Evolutionary conservation across 2,329 filamentous ascomycete genomes (phyloP).

Genomic region (Diaporthe capsici): DNA sequence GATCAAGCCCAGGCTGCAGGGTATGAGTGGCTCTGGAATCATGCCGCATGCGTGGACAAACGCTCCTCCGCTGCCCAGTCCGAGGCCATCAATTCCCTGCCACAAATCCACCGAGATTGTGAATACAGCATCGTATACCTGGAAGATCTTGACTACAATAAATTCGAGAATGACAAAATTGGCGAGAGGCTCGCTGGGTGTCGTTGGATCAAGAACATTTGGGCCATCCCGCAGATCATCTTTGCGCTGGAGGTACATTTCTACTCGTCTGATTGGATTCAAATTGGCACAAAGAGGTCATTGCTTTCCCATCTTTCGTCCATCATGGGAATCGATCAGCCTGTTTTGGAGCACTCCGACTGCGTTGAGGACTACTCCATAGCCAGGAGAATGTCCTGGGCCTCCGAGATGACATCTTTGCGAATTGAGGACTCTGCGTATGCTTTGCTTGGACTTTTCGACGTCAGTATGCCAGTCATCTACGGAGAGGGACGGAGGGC

Average conservation of each 20-base stretch:
- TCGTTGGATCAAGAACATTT: slow-evolving; percentile 8
- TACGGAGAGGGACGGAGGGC: slow-evolving; percentile 34
- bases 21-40: slow-evolving; percentile 22
- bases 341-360: background rate
- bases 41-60: slow-evolving; percentile 19
- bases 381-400: slow-evolving; percentile 32
- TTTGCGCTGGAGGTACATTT: background rate
- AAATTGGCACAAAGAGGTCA: background rate
- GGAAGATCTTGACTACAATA: background rate
- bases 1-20: background rate
- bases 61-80: slow-evolving; percentile 17
- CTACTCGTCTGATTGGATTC: background rate
- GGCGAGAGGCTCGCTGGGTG: background rate
- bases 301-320: background rate
- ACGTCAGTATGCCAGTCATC: slow-evolving; percentile 29
- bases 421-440: slow-evolving; percentile 35
- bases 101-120: background rate
- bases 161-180: background rate
- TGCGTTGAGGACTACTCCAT: slow-evolving; percentile 18
- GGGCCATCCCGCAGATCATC: slow-evolving; percentile 14
- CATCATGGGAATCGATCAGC: background rate
- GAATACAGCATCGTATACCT: slow-evolving; percentile 26
- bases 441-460: slow-evolving; percentile 38
- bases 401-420: slow-evolving; percentile 3
- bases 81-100: slow-evolving; percentile 19